Percentiles rank a stretch among this genome's conserved stretches.
phyloP scores from a whole-genome alignment of 1,284 basidiomycete genomes.

The Malassezia caprae region DNA sequence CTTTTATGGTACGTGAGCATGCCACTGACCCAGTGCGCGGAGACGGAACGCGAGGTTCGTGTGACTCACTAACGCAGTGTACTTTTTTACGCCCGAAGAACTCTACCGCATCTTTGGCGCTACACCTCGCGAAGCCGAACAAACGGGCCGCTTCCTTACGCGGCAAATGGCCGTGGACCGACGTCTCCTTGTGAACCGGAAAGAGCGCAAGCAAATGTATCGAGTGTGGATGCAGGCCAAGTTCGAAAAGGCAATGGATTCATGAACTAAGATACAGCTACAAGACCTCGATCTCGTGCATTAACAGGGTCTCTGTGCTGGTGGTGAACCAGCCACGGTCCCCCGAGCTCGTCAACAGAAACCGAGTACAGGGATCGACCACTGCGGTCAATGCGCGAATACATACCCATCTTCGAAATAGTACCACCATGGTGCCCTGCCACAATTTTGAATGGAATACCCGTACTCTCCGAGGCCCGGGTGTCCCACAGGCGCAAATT shows the following conservation, averaged over 20 bases:
- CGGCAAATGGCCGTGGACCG: conserved; percentile 43
- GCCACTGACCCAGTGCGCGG: conserved; percentile 54
- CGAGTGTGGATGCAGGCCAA: conserved; percentile 44
- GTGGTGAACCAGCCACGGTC: conserved; percentile 72
- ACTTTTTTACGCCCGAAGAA: conserved; percentile 42
- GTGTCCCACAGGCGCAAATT: conserved; percentile 89
- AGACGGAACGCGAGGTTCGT: conserved; percentile 66
- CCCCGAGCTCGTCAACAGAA: conserved; percentile 81
- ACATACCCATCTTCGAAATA: conserved; percentile 75
- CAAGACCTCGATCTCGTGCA: conserved; percentile 31
- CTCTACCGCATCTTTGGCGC: conserved; percentile 36
- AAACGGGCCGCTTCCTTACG: conserved; percentile 26
- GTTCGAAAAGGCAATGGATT: conserved; percentile 15
- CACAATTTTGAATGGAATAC: conserved; percentile 71
- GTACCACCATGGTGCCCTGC: conserved; percentile 91
- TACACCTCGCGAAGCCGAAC: conserved; percentile 14
- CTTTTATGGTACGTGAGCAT: conserved; percentile 46
- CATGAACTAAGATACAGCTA: not conserved
- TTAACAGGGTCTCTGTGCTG: conserved; percentile 37
- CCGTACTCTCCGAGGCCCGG: conserved; percentile 56
- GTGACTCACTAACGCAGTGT: conserved; percentile 18
- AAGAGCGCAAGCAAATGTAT: conserved; percentile 45
- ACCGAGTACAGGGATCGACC: conserved; percentile 71
- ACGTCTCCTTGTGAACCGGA: conserved; percentile 41
- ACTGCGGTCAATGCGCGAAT: conserved; percentile 53